Conservation (phyloP, 2,329 filamentous ascomycete species). For the Drechslerella stenobrocha region DNA sequence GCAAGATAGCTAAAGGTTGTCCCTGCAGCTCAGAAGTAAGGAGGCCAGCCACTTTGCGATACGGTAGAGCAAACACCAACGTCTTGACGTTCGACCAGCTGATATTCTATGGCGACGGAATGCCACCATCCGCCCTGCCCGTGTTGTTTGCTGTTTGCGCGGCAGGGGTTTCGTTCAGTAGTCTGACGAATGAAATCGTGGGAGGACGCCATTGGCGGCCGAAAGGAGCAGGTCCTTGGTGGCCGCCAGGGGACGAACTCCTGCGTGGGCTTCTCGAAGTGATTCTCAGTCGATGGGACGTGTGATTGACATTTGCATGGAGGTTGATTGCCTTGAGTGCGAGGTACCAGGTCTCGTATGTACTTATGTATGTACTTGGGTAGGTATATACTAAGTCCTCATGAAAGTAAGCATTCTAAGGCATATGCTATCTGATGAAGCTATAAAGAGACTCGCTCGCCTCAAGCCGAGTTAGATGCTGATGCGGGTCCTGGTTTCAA, state of each 20-base stretch:
- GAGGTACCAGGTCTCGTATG: not conserved
- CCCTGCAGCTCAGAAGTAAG: not conserved
- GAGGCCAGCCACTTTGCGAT: not conserved
- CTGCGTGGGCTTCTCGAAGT: slow-evolving; percentile 3
- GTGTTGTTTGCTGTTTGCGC: slow-evolving; percentile 36
- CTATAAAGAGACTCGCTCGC: too few relatives aligned
- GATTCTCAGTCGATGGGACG: not conserved
- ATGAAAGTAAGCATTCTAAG: too few relatives aligned
- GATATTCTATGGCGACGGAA: not conserved
- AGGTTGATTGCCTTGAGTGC: not conserved
- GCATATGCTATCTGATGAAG: too few relatives aligned
- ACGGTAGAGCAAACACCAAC: slow-evolving; percentile 1
- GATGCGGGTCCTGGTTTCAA: too few relatives aligned
- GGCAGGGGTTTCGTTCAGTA: slow-evolving; percentile 30
- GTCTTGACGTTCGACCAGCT: not conserved
- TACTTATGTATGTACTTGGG: not conserved
- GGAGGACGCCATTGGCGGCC: slow-evolving; percentile 23
- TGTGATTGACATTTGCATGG: not conserved
- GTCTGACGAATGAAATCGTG: slow-evolving; percentile 20
- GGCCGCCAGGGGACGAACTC: not conserved
- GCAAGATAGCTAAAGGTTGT: not conserved
- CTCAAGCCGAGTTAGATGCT: too few relatives aligned
- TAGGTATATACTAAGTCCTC: too few relatives aligned
- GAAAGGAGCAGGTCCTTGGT: not conserved
- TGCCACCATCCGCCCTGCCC: too few relatives aligned